Evolutionary conservation across 2,329 filamentous ascomycete species (phyloP).

Genomic region (Xenoacremonium recifei): DNA sequence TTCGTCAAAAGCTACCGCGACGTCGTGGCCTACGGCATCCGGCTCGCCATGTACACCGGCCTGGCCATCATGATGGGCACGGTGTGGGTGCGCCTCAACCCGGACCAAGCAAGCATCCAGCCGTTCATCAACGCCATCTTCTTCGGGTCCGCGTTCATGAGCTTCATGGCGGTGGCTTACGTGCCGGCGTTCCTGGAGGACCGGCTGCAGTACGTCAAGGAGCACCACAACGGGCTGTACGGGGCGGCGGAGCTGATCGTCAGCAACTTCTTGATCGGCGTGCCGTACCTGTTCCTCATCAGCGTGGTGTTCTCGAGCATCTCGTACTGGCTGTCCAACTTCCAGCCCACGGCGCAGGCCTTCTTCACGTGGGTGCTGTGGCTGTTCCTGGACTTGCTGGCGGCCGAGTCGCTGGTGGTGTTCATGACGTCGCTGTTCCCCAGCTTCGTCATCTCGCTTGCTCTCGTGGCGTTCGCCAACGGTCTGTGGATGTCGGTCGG

Average conservation of each 20-base stretch:
- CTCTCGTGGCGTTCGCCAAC: slow-evolving; percentile 80
- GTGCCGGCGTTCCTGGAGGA: slow-evolving; percentile 77
- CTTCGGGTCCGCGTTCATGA: slow-evolving; percentile 74
- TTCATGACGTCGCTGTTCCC: slow-evolving; percentile 71
- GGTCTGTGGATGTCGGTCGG: slow-evolving; percentile 87
- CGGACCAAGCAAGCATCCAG: slow-evolving; percentile 71
- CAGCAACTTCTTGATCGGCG: slow-evolving; percentile 78
- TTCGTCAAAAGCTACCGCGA: slow-evolving; percentile 86
- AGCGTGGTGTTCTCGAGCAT: slow-evolving; percentile 72
- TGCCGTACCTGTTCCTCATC: slow-evolving; percentile 80
- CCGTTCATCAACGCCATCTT: slow-evolving; percentile 81
- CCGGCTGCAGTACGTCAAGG: slow-evolving; percentile 43
- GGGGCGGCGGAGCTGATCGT: slow-evolving; percentile 70
- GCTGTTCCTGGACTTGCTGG: slow-evolving; percentile 81
- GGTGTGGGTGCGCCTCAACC: slow-evolving; percentile 72
- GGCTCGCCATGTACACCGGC: slow-evolving; percentile 74
- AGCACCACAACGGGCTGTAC: slow-evolving; percentile 79
- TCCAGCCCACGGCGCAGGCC: slow-evolving; percentile 59
- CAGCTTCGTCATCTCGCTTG: slow-evolving; percentile 76
- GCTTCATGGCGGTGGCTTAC: slow-evolving; percentile 81
- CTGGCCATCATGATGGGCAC: slow-evolving; percentile 87
- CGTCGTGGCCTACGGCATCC: slow-evolving; percentile 79
- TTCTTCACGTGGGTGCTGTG: slow-evolving; percentile 82
- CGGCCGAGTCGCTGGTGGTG: slow-evolving; percentile 80
- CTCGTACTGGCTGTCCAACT: slow-evolving; percentile 78